Conservation (phyloP, 345 rosid genomes). For the Salix purpurea region DNA sequence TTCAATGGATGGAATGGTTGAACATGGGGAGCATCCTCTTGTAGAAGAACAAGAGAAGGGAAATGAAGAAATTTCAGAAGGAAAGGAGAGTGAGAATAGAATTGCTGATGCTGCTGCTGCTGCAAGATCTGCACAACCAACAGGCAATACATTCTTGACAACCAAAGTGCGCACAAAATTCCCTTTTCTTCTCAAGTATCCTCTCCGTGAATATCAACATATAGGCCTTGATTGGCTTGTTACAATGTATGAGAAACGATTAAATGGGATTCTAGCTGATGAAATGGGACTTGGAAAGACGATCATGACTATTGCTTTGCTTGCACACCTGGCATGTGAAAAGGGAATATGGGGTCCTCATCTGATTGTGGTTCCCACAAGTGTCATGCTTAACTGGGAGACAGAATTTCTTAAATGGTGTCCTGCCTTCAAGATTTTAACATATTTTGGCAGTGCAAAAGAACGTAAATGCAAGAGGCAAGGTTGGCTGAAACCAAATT, state of each 20-base stretch:
- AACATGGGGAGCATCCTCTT: conserved; percentile 31
- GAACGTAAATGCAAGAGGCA: conserved; percentile 96
- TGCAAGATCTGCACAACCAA: conserved; percentile 99
- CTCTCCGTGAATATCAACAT: conserved; percentile 98
- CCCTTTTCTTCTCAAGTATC: conserved; percentile 94
- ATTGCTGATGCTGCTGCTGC: conserved; percentile 99
- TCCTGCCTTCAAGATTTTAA: conserved; percentile 98
- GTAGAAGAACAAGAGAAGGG: conserved; percentile 36
- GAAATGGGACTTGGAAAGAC: conserved; percentile 99
- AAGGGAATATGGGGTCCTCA: conserved; percentile 99
- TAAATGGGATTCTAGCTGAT: conserved; percentile 98
- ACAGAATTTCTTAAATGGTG: conserved; percentile 99
- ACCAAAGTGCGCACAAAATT: conserved; percentile 93
- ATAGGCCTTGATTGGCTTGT: conserved; percentile 99
- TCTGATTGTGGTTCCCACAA: conserved; percentile 98
- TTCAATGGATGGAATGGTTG: conserved; percentile 37
- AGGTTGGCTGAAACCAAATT: conserved; percentile 98
- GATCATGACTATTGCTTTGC: conserved; percentile 97
- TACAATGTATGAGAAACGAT: conserved; percentile 94
- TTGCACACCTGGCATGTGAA: conserved; percentile 96
- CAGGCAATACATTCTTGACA: conserved; percentile 93
- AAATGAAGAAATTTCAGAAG: conserved; percentile 10
- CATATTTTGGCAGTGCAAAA: conserved; percentile 98
- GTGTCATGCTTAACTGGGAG: conserved; percentile 99
- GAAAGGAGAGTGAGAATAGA: conserved; percentile 44